Base-by-base conservation (phyloP, 805 yeast genomes). In the Groenewaldozyma salmanticensis region DNA sequence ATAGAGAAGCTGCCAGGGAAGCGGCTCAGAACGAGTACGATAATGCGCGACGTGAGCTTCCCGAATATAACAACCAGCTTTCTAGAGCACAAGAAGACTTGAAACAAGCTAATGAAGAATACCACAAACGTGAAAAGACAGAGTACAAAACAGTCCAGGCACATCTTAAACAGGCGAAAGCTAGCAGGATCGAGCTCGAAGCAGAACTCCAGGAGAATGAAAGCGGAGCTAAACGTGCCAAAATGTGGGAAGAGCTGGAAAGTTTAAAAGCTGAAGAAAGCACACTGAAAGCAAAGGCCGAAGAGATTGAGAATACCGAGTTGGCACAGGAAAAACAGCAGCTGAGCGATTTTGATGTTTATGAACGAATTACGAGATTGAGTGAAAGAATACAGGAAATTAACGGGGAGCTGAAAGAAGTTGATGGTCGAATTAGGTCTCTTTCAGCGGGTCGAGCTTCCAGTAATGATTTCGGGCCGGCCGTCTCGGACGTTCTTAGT, bases 131-230 rank as follows among this genome's bases (percentile, higher is more conserved):
- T 7, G 18, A 31, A n/a, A 31, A n/a, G 33, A n/a, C 6, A 31
- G 18, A 31, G 33, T n/a, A 31, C 7, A n/a, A 31, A n/a, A 5
- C 33, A n/a, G 6, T n/a, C n/a, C 58, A 17, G 56, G 58, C 35
- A 18, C 33, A 37, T 42, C 43, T 18, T 4, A 27, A 31, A 17
- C 21, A 20, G 5, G 55, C 52, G 40, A 57, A 52, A 22, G 52
- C 54, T 22, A 52, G 56, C 29, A 43, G 18, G 2, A 31, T 39
- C 17, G 54, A 35, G 35, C 40, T 39, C 1, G 40, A 31, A 15
- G 37, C 13, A 3, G 33, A 54, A 24, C 20, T 54, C 31, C 43
- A 40, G 11, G 33, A 39, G 33, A 22, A 42, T 19, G 22, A 37
- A 32, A 5, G 21, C 37, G 48, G 27, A 27, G 20, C 29, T 35